Conservation (phyloP, 306 rosid species). For the Cyclanthera cordifolia region DNA sequence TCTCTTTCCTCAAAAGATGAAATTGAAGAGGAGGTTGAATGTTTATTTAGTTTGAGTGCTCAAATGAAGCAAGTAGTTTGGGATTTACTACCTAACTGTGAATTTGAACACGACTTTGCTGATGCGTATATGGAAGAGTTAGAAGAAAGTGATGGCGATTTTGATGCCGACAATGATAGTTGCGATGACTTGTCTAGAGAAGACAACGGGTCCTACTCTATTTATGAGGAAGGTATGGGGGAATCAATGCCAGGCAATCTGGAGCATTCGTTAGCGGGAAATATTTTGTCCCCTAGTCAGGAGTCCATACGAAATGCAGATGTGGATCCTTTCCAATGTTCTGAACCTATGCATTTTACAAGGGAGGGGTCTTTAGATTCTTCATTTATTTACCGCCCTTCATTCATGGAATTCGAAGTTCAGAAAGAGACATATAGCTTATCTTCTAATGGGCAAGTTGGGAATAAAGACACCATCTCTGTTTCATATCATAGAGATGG, state of each 20-base stretch:
- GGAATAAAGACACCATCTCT: neutral
- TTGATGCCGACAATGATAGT: slow-evolving; percentile 15
- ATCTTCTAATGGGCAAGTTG: slow-evolving; percentile 4
- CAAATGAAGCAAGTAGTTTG: slow-evolving; percentile 49
- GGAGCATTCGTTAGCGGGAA: slow-evolving; percentile 16
- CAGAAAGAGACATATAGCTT: neutral
- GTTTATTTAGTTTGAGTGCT: slow-evolving; percentile 61
- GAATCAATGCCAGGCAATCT: slow-evolving; percentile 33
- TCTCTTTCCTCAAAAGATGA: slow-evolving; percentile 22
- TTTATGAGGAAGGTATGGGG: slow-evolving; percentile 43
- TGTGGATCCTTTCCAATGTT: slow-evolving; percentile 7
- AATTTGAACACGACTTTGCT: slow-evolving; percentile 42
- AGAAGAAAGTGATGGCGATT: slow-evolving; percentile 51
- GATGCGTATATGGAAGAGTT: slow-evolving; percentile 63
- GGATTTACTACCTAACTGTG: slow-evolving; percentile 40
- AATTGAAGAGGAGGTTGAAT: slow-evolving; percentile 52
- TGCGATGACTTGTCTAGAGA: slow-evolving; percentile 15
- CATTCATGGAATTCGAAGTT: slow-evolving; percentile 2
- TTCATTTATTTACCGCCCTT: neutral
- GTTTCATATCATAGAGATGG: neutral
- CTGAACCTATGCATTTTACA: slow-evolving; percentile 12
- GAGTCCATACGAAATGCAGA: slow-evolving; percentile 12
- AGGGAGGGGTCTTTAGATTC: slow-evolving; percentile 1
- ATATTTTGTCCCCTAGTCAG: slow-evolving; percentile 10
- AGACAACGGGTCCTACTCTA: slow-evolving; percentile 15